Percentiles rank a stretch among this genome's conserved stretches.
Conservation (phyloP, 2,329 filamentous ascomycete genomes). For the Sphaceloma murrayae region DNA sequence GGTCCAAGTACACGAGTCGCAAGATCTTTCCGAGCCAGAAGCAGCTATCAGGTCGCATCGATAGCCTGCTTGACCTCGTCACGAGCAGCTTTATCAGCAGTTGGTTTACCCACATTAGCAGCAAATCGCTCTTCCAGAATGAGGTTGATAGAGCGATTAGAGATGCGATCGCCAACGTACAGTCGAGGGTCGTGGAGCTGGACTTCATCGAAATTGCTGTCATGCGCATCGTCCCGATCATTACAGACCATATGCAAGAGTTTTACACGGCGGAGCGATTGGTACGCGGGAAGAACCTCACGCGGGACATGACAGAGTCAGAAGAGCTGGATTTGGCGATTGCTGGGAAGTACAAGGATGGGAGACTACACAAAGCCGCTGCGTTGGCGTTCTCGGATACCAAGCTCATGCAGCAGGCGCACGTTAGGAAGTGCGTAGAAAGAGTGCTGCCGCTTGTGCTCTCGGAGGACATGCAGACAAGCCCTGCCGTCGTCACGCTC, state of each 20-base stretch:
- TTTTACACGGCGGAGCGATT: conserved; percentile 83
- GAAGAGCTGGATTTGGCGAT: conserved; percentile 94
- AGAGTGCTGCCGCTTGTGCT: conserved; percentile 65
- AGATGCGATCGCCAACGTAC: conserved; percentile 58
- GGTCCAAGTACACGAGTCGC: conserved; percentile 56
- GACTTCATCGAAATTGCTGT: conserved; percentile 80
- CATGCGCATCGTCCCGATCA: conserved; percentile 71
- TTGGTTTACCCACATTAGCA: conserved; percentile 85
- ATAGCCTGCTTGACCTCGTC: conserved; percentile 66
- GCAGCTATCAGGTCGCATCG: conserved; percentile 68
- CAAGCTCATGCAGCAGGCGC: conserved; percentile 76
- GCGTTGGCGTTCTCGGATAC: conserved; percentile 74
- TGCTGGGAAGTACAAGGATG: conserved; percentile 84
- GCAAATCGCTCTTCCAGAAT: conserved; percentile 67
- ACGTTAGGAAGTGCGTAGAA: conserved; percentile 66
- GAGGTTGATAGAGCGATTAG: conserved; percentile 78
- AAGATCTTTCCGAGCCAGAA: conserved; percentile 68
- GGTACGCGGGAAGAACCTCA: conserved; percentile 79
- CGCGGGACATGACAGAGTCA: conserved; percentile 84
- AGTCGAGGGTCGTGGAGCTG: conserved; percentile 60
- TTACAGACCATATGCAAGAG: conserved; percentile 81
- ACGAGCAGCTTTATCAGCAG: conserved; percentile 74
- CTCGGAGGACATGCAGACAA: conserved; percentile 63
- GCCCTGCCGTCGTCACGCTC: conserved; percentile 68
- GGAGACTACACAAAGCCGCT: conserved; percentile 78